Base-by-base conservation (phyloP, 345 rosid genomes). In the Hibiscus tridactylites region DNA sequence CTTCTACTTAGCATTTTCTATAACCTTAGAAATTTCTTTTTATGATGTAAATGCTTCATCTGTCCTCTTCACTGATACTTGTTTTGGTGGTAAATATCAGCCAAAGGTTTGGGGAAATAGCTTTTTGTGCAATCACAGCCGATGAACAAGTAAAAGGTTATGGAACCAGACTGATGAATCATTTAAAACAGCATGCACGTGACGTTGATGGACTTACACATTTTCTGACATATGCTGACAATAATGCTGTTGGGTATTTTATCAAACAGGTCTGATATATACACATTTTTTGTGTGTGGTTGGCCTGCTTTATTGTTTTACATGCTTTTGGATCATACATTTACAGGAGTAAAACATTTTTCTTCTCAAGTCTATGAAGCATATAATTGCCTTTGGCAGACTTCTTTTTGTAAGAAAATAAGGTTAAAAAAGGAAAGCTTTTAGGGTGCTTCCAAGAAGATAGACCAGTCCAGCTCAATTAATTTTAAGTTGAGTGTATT, bases 71-170 rank as follows among this genome's bases (percentile, higher is more conserved):
- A 21, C 26, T 84, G 24, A 81, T 63, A 28, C 63, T 63, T 37
- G 26, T 74, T 11, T 56, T 66, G 44, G 69, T 80, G 63, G 74
- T 39, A 47, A 67, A 71, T 31, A 42, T 15, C 84, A 96, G 99
- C 81, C 99, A 96, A 79, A 96, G 76, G 86, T 96, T 96, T 79
- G 99, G 98, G 72, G 99, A 96, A 83, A 96, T 96, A 80, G 99
- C 99, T 68, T 96, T 96, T 83, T 96, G 98, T 83, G 99, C 99
- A 76, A 96, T 96, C 78, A 92, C 97, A 19, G 94, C 99, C 31
- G 99, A 96, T 84, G 99, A 96, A 83, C 99, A 96, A 92, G 99
- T 96, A 19, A 96, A 92, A 85, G 99, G 99, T 75, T 96, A 92
- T 75, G 98, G 99, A 44, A 92, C 99, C 28, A 92, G 98, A 84